phyloP scores from a whole-genome alignment of 805 yeast genomes.

The Scheffersomyces lignosus region DNA sequence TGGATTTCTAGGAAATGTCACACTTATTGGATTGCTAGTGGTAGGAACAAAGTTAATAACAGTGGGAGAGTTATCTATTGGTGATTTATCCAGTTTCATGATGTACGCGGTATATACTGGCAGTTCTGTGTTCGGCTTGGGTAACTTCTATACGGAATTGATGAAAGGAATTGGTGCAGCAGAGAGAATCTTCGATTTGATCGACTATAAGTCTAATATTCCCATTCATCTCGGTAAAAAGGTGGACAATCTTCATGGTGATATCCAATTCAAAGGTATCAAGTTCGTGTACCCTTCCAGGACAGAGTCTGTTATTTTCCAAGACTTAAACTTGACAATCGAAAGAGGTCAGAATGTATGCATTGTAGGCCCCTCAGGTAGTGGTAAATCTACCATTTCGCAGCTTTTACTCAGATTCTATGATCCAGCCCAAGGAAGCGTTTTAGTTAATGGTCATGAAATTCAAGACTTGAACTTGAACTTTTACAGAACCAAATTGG shows the following conservation, averaged over 20 bases:
- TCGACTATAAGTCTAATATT: slow-evolving; percentile 74
- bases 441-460: slow-evolving; percentile 63
- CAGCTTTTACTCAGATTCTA: slow-evolving; percentile 80
- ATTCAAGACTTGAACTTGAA: slow-evolving; percentile 68
- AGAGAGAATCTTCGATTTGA: slow-evolving; percentile 82
- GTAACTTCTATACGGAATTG: slow-evolving; percentile 87
- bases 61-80: slow-evolving; percentile 73
- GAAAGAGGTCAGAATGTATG: slow-evolving; percentile 85
- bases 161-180: slow-evolving; percentile 99
- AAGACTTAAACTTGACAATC: slow-evolving; percentile 58
- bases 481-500: slow-evolving; percentile 68
- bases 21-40: slow-evolving; percentile 71
- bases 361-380: slow-evolving; percentile 95
- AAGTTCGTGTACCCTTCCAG: slow-evolving; percentile 83
- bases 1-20: slow-evolving; percentile 81
- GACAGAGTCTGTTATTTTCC: slow-evolving; percentile 65
- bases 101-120: slow-evolving; percentile 96
- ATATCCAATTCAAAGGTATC: slow-evolving; percentile 63
- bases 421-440: slow-evolving; percentile 68
- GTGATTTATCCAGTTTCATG: slow-evolving; percentile 89
- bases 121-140: slow-evolving; percentile 85
- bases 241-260: slow-evolving; percentile 46
- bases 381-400: slow-evolving; percentile 89
- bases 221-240: slow-evolving; percentile 62
- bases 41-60: slow-evolving; percentile 83